Evolutionary conservation across 2,329 filamentous ascomycete genomes (phyloP), one percentile per base, ranked within the genome.

Genomic region (Phialophora chinensis): DNA sequence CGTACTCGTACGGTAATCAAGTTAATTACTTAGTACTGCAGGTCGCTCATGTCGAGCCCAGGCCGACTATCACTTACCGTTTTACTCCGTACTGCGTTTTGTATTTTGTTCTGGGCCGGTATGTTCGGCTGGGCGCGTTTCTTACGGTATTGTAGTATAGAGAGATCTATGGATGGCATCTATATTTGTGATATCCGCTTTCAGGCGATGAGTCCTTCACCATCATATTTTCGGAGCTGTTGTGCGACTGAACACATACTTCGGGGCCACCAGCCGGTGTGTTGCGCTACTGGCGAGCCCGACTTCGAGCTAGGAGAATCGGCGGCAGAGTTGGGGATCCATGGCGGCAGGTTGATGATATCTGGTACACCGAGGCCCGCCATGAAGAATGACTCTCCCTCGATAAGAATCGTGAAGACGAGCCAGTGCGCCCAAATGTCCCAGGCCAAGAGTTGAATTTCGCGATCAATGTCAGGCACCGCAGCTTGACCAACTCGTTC

Each of bases 401-500:
- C 64, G 33, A 66, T 56, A 25, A 66, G 53, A 42, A 66, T 62
- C 20, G 60, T 50, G n/a, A 58, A 57, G 35, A 62, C 64, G 12
- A 66, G 60, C 64, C 64, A 66, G 27, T 66, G 64, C 23, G 59
- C 64, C 44, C 55, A 66, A 25, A 66, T 58, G 17, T 66, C 64
- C 64, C 64, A 66, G 12, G 64, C 64, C 49, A 66, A 50, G n/a
- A 56, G 31, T 20, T 66, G 59, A 14, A 66, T 66, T 25, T 54
- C 59, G 50, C 52, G 60, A 23, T 58, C 59, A 14, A 63, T 8
- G 7, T 56, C 31, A 12, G 38, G 31, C 44, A n/a, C 4, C 11
- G 14, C 55, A 17, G n/a, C n/a, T n/a, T 55, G 53, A 11, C 14
- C 53, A 11, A 1, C 4, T 11, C 14, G 17, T 17, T 25, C 29